phyloP scores from a whole-genome alignment of 176 grass and related monocot genomes.

The Dendrocalamus sinicus region DNA sequence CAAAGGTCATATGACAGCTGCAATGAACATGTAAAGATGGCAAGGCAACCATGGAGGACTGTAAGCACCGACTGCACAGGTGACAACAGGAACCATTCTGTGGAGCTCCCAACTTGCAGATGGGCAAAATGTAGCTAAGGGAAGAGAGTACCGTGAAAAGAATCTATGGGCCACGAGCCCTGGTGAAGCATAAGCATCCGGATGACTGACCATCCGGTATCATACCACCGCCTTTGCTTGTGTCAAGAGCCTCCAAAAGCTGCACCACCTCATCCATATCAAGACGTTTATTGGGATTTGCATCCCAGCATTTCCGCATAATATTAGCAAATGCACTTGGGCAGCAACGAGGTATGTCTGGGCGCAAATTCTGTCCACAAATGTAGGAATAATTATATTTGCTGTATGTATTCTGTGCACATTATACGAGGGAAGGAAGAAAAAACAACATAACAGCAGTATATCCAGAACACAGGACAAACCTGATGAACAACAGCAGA shows the following conservation, averaged over 20 bases:
- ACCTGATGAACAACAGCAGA: conserved; percentile 84
- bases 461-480: conserved; percentile 11
- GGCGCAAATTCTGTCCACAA: conserved; percentile 71
- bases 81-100: background rate
- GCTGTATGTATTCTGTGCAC: background rate
- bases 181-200: conserved; percentile 71
- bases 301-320: conserved; percentile 88
- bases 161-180: conserved; percentile 62
- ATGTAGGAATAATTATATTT: background rate
- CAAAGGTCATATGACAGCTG: conserved; percentile 12
- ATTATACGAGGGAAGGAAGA: background rate
- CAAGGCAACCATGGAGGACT: background rate
- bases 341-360: conserved; percentile 80
- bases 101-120: conserved; percentile 31
- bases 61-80: conserved; percentile 25
- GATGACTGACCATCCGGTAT: conserved; percentile 57
- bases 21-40: background rate
- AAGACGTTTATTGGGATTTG: conserved; percentile 72
- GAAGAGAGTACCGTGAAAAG: background rate
- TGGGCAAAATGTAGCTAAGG: conserved; percentile 13
- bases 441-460: background rate
- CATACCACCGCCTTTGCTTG: conserved; percentile 86
- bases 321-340: conserved; percentile 64
- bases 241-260: conserved; percentile 74
- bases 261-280: conserved; percentile 87